A percentile compares a stretch with the other conserved stretches of the same genome.
Evolutionary conservation across 2,329 filamentous ascomycete genomes (phyloP).

Genomic region (Cercospora janseana): DNA sequence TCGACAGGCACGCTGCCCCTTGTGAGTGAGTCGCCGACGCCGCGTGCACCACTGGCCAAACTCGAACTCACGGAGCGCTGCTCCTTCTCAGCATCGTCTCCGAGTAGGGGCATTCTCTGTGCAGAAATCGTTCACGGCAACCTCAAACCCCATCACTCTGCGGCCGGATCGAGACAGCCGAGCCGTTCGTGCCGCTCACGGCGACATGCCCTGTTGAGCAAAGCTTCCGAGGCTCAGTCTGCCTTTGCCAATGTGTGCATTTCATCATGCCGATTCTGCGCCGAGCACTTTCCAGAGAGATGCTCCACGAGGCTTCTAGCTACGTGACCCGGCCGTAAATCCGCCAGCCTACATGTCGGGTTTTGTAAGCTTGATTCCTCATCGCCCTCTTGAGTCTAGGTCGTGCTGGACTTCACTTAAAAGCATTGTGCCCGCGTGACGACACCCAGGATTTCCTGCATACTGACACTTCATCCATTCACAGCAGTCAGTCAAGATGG

Average conservation of each 20-base stretch:
- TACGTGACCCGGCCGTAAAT: constrained; percentile 11
- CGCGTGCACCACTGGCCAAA: constrained; percentile 3
- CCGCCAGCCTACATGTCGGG: background rate
- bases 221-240: constrained; percentile 16
- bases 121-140: constrained; percentile 5
- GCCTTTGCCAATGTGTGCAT: background rate
- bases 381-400: too few relatives aligned
- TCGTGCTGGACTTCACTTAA: too few relatives aligned
- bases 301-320: constrained; percentile 5
- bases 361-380: constrained; percentile 11
- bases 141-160: background rate
- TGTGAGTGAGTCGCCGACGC: constrained; percentile 1
- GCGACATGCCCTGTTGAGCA: constrained; percentile 3
- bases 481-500: constrained; percentile 41
- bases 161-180: background rate
- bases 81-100: constrained; percentile 14
- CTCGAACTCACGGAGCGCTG: background rate
- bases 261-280: constrained; percentile 7
- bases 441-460: too few relatives aligned
- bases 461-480: background rate
- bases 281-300: constrained; percentile 4
- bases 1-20: too few relatives aligned
- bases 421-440: background rate
- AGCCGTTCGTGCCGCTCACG: background rate
- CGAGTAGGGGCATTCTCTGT: constrained; percentile 16